Evolutionary conservation across 169 alveolate species (phyloP).

Genomic region (Haemoproteus tartakovskyi): DNA sequence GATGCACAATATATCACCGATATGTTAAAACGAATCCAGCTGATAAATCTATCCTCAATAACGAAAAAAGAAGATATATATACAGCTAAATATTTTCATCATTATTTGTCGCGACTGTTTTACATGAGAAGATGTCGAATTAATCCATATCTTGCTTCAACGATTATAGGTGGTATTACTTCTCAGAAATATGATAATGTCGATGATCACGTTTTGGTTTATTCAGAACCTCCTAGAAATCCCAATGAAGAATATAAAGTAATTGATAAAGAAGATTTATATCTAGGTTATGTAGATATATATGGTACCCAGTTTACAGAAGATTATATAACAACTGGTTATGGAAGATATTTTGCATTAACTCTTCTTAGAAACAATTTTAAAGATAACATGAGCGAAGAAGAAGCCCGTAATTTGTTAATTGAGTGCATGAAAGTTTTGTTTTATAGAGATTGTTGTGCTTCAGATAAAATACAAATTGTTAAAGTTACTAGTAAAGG

Average conservation of each 20-base stretch:
- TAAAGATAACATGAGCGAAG: slow-evolving; percentile 69
- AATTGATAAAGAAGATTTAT: slow-evolving; percentile 48
- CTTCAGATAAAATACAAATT: slow-evolving; percentile 47
- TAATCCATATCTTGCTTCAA: slow-evolving; percentile 65
- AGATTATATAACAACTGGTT: slow-evolving; percentile 71
- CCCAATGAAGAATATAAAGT: slow-evolving; percentile 31
- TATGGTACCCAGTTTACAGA: slow-evolving; percentile 69
- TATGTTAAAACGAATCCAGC: slow-evolving; percentile 27
- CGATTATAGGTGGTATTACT: slow-evolving; percentile 69
- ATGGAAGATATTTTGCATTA: slow-evolving; percentile 68
- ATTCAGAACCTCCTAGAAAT: background rate
- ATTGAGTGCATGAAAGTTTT: slow-evolving; percentile 69
- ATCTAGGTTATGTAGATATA: slow-evolving; percentile 67
- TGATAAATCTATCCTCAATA: slow-evolving; percentile 22
- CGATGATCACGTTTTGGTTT: slow-evolving; percentile 28
- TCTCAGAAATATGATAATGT: slow-evolving; percentile 69
- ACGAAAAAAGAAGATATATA: slow-evolving; percentile 33
- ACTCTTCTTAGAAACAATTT: slow-evolving; percentile 69
- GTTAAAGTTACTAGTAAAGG: slow-evolving; percentile 62
- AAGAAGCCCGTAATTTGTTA: slow-evolving; percentile 67
- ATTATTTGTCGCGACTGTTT: slow-evolving; percentile 44
- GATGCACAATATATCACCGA: slow-evolving; percentile 61
- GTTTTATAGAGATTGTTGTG: slow-evolving; percentile 28
- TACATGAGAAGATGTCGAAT: slow-evolving; percentile 67
- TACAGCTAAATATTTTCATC: slow-evolving; percentile 19